Evolutionary conservation across 495 filamentous ascomycete species (phyloP).

Genomic region (Trypethelium eluteriae): DNA sequence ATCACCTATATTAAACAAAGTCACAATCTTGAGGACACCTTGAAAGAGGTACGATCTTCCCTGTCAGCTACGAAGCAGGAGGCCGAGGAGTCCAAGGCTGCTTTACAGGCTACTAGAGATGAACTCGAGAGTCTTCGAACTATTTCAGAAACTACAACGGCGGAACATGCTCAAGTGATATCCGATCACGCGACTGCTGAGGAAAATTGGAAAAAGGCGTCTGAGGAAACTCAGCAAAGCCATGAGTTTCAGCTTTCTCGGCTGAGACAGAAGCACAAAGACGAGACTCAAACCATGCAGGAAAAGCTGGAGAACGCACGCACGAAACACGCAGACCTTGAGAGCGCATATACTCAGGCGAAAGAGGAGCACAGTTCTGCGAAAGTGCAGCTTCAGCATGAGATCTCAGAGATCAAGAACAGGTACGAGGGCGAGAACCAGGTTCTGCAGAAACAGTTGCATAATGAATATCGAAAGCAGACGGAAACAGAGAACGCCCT

Average conservation of each 20-base stretch:
- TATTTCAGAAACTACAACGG: background rate
- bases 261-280: conserved; percentile 8
- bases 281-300: conserved; percentile 13
- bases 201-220: conserved; percentile 3
- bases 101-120: background rate
- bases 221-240: background rate
- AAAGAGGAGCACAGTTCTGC: conserved; percentile 15
- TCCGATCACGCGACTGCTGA: conserved; percentile 1
- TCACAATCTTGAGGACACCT: background rate
- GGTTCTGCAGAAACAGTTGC: background rate
- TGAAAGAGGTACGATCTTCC: background rate
- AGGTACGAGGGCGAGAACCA: background rate
- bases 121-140: conserved; percentile 12
- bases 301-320: conserved; percentile 3
- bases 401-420: background rate
- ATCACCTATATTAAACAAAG: conserved; percentile 1
- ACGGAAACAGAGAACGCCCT: background rate
- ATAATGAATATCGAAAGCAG: background rate
- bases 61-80: conserved; percentile 1
- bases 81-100: background rate
- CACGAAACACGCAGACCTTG: conserved; percentile 11
- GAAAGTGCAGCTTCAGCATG: background rate
- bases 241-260: background rate
- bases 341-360: conserved; percentile 9
- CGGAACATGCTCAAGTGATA: conserved; percentile 1